phyloP scores from a whole-genome alignment of 2,329 filamentous ascomycete species.

The Pestalotiopsis fici region DNA sequence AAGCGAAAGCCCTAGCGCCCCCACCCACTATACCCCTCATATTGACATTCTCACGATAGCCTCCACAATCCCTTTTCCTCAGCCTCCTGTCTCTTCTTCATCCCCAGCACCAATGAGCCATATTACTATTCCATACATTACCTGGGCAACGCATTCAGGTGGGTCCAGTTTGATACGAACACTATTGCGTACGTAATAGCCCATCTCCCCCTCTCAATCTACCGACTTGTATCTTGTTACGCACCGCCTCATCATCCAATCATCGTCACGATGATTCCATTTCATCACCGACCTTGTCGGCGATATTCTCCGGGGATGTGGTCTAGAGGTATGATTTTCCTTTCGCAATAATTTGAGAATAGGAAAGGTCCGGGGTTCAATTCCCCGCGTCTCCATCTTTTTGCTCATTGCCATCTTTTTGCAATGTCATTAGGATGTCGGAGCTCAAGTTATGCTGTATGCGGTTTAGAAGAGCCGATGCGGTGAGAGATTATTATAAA shows the following conservation, averaged over 20 bases:
- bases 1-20: background rate
- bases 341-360: too few relatives aligned
- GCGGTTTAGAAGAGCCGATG: too few relatives aligned
- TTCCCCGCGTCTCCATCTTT: constrained; percentile 13
- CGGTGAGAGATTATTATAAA: too few relatives aligned
- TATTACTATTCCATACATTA: background rate
- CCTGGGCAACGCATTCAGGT: background rate
- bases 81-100: background rate
- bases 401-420: background rate
- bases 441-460: too few relatives aligned
- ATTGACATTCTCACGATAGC: background rate
- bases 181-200: background rate
- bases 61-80: background rate
- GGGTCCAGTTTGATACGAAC: background rate
- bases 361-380: constrained; percentile 15
- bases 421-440: too few relatives aligned
- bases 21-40: background rate
- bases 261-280: background rate
- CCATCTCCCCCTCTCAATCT: background rate
- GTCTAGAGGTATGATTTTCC: constrained; percentile 14
- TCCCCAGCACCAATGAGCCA: background rate
- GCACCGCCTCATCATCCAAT: background rate
- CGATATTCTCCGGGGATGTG: constrained; percentile 5
- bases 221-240: background rate
- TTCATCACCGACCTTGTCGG: background rate